These are phyloP conservation scores for Excoecaria cochinchinensis DNA, from an alignment of 345 rosid genomes.

Conservation along the genomic window DNA sequence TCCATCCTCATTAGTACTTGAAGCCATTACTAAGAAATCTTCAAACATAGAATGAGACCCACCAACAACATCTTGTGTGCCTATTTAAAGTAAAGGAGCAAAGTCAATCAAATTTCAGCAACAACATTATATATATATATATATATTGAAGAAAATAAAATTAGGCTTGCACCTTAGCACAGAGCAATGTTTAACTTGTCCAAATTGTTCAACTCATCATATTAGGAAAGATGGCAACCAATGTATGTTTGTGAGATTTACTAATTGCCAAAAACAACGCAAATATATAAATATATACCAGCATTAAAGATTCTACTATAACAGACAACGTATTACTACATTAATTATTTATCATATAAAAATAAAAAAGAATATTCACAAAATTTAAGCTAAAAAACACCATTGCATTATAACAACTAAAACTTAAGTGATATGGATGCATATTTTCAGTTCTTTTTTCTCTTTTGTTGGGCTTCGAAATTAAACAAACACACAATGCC, in stretches of 20 bases:
- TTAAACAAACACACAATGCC: not conserved
- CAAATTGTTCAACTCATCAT: not conserved
- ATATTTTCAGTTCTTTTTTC: not conserved
- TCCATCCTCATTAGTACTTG: constrained; percentile 21
- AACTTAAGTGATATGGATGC: not conserved
- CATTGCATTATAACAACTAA: not conserved
- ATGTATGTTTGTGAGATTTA: constrained; percentile 27
- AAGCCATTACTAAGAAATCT: constrained; percentile 38
- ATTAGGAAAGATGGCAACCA: constrained; percentile 14
- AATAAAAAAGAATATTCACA: too few species aligned
- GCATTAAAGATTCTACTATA: too few species aligned
- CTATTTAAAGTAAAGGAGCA: too few species aligned
- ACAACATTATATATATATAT: constrained; percentile 3
- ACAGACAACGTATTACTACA: too few species aligned
- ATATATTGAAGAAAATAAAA: constrained; percentile 12
- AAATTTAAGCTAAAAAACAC: too few species aligned
- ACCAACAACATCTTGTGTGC: constrained; percentile 42
- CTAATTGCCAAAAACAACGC: constrained; percentile 35
- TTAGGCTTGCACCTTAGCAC: constrained; percentile 43
- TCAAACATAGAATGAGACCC: constrained; percentile 48
- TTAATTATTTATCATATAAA: too few species aligned
- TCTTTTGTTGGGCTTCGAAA: not conserved
- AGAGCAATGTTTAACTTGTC: constrained; percentile 20
- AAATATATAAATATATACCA: not conserved
- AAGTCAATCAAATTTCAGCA: too few species aligned